Evolutionary conservation across 768 basidiomycete genomes (phyloP).

Genomic region (Suillus alpinus): DNA sequence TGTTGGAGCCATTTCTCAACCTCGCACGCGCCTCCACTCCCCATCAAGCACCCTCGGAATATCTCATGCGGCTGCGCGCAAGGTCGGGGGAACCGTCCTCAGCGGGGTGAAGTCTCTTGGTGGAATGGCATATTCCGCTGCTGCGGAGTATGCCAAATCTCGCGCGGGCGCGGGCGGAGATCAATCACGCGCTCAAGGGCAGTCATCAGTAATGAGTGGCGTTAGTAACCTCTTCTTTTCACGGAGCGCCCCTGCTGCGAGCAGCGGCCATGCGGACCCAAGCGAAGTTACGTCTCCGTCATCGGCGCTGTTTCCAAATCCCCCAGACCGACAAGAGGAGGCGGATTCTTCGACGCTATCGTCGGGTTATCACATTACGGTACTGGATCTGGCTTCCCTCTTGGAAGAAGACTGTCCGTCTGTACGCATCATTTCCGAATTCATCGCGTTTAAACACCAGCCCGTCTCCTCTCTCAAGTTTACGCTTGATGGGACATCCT

Average conservation of each 20-base stretch:
- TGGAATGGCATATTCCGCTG: slow-evolving; percentile 56
- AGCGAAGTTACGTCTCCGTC: slow-evolving; percentile 1
- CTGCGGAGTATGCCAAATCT: slow-evolving; percentile 38
- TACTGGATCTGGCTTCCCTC: slow-evolving; percentile 52
- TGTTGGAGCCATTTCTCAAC: slow-evolving; percentile 13
- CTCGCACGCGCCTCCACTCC: slow-evolving; percentile 21
- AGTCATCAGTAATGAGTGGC: slow-evolving; percentile 23
- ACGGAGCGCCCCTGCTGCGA: slow-evolving; percentile 56
- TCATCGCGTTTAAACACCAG: slow-evolving; percentile 46
- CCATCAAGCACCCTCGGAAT: slow-evolving; percentile 30
- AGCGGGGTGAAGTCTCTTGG: slow-evolving; percentile 64
- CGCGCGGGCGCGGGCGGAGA: slow-evolving; percentile 23
- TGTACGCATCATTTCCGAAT: slow-evolving; percentile 42
- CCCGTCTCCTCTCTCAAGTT: slow-evolving; percentile 48
- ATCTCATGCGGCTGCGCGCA: slow-evolving; percentile 50
- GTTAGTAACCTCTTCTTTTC: slow-evolving; percentile 49
- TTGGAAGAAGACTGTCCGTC: slow-evolving; percentile 15
- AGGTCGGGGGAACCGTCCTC: slow-evolving; percentile 59
- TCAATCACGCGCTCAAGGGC: slow-evolving; percentile 6
- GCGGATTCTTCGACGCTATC: slow-evolving; percentile 10
- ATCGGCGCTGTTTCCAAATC: background rate
- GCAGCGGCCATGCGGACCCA: slow-evolving; percentile 11
- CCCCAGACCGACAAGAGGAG: slow-evolving; percentile 1
- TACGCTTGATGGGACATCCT: slow-evolving; percentile 48
- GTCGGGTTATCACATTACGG: slow-evolving; percentile 46